Percentiles rank a stretch among this genome's conserved stretches.
Evolutionary conservation across 805 yeast genomes (phyloP).

Genomic region (Yamadazyma akitaensis): DNA sequence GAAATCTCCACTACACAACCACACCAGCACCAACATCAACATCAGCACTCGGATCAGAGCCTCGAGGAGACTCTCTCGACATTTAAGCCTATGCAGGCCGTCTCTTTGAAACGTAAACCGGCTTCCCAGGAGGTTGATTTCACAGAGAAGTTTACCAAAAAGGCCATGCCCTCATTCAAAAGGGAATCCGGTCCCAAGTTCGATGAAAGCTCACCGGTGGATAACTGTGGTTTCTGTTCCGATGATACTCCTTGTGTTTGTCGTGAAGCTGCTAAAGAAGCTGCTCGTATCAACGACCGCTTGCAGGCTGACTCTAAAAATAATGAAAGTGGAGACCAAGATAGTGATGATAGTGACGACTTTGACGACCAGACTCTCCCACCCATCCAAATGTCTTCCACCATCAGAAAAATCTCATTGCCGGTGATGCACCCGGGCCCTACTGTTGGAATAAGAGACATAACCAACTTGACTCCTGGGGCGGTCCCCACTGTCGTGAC

Average conservation of each 20-base stretch:
- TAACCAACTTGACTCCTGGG: conserved; percentile 38
- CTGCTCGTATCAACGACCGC: conserved; percentile 34
- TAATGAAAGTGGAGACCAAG: conserved; percentile 17
- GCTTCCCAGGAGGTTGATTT: conserved; percentile 49
- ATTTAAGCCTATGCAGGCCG: conserved; percentile 65
- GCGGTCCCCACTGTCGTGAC: conserved; percentile 34
- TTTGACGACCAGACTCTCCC: conserved; percentile 35
- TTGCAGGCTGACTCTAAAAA: conserved; percentile 12
- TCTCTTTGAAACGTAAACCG: conserved; percentile 45
- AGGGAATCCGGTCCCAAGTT: conserved; percentile 23
- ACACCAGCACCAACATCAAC: too few species aligned
- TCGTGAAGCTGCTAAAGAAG: conserved; percentile 66
- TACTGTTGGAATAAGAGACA: conserved; percentile 48
- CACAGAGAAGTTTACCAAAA: conserved; percentile 43
- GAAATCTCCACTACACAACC: too few species aligned
- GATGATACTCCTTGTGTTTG: conserved; percentile 92
- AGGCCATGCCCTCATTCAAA: conserved; percentile 37
- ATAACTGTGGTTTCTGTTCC: conserved; percentile 90
- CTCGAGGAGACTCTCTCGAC: conserved; percentile 35
- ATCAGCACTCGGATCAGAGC: too few species aligned
- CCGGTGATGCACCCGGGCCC: conserved; percentile 68
- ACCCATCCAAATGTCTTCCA: conserved; percentile 31
- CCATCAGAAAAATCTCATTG: conserved; percentile 37
- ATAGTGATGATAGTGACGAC: conserved; percentile 22
- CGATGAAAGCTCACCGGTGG: conserved; percentile 51